These are phyloP conservation scores for Bipolaris gigantea DNA, from an alignment of 2,329 filamentous ascomycete genomes.

Conservation along the genomic window DNA sequence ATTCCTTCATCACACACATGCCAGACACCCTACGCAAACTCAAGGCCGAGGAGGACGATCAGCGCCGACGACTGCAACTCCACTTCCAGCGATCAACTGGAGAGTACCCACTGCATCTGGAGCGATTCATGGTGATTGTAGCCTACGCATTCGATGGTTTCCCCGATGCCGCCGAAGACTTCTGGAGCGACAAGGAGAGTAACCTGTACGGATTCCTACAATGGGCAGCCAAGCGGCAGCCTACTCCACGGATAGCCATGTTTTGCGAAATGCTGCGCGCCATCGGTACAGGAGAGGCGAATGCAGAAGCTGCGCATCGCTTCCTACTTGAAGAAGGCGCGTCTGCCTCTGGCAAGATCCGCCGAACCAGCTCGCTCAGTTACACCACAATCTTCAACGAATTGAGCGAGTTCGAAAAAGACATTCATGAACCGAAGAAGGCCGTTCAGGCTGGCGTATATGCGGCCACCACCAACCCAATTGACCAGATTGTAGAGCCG, in stretches of 20 bases:
- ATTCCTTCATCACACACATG: slow-evolving; percentile 92
- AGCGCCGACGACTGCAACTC: slow-evolving; percentile 58
- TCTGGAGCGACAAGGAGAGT: slow-evolving; percentile 90
- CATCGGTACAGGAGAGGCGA: slow-evolving; percentile 79
- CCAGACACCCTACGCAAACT: slow-evolving; percentile 87
- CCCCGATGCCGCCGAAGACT: slow-evolving; percentile 79
- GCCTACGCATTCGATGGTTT: slow-evolving; percentile 88
- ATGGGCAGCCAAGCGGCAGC: slow-evolving; percentile 94
- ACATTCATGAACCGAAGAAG: slow-evolving; percentile 71
- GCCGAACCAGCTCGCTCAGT: slow-evolving; percentile 80
- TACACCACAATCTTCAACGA: slow-evolving; percentile 94
- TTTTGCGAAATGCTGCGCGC: slow-evolving; percentile 96
- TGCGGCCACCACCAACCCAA: slow-evolving; percentile 36
- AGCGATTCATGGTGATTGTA: slow-evolving; percentile 89
- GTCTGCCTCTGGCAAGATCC: slow-evolving; percentile 72
- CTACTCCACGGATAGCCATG: slow-evolving; percentile 91
- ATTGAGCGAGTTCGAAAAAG: slow-evolving; percentile 78
- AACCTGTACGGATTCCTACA: slow-evolving; percentile 93
- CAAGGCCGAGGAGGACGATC: slow-evolving; percentile 86
- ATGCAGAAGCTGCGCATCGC: slow-evolving; percentile 80
- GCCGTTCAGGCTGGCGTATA: slow-evolving; percentile 63
- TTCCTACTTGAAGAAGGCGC: slow-evolving; percentile 84
- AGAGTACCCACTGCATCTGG: slow-evolving; percentile 62
- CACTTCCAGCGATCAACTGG: slow-evolving; percentile 56
- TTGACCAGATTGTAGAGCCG: slow-evolving; percentile 73